These are phyloP conservation scores for Aspergillus costaricaensis DNA, from an alignment of 2,329 filamentous ascomycete genomes.

Conservation along the genomic window DNA sequence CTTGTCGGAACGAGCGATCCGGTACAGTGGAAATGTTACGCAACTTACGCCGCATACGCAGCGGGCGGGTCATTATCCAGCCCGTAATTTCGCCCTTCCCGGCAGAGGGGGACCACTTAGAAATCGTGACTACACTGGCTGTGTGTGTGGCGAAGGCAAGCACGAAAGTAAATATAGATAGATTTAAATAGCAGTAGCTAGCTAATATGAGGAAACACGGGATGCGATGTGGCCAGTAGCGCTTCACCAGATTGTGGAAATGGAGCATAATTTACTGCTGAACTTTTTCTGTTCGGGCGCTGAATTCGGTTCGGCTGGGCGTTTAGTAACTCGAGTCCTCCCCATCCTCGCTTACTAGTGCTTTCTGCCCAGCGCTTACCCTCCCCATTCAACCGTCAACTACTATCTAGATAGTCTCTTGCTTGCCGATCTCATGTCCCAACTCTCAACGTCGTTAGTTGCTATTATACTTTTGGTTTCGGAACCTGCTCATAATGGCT, in stretches of 20 bases:
- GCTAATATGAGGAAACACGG: too few species aligned
- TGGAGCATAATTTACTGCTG: neutral
- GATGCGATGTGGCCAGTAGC: neutral
- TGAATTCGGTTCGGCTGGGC: neutral
- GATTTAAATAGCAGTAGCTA: neutral
- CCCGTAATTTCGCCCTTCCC: neutral
- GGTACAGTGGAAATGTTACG: constrained; percentile 3
- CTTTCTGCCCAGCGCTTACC: neutral
- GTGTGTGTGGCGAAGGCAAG: neutral
- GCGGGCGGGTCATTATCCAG: neutral
- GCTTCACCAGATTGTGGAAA: neutral
- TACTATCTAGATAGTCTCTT: neutral
- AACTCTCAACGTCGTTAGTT: neutral
- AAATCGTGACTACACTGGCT: neutral
- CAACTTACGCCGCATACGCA: neutral
- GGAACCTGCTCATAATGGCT: neutral
- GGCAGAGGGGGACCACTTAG: neutral
- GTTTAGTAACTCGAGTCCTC: neutral
- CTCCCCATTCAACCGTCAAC: neutral
- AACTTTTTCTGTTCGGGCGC: neutral
- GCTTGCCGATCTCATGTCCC: neutral
- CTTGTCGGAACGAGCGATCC: constrained; percentile 8
- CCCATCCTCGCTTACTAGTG: neutral
- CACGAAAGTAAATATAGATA: neutral
- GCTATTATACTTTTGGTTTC: neutral